Conservation (phyloP, 352 stramenopile species). For the Phytophthora sp. region DNA sequence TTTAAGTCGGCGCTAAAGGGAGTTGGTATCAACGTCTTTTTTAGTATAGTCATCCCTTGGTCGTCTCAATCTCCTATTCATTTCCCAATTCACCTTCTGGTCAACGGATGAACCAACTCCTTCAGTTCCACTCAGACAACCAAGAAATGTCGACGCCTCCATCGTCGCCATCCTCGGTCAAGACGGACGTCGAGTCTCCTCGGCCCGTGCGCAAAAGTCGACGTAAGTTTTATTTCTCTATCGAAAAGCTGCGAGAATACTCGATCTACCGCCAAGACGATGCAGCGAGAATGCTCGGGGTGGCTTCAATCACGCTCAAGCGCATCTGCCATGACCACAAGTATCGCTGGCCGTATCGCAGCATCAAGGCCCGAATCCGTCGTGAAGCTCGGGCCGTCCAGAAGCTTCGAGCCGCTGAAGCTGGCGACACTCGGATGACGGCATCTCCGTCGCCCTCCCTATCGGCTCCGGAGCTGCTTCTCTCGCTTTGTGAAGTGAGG, state of each 20-base stretch:
- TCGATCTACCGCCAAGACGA: constrained; percentile 59
- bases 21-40: constrained; percentile 9
- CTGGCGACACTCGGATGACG: neutral
- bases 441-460: neutral
- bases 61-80: constrained; percentile 26
- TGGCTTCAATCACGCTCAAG: constrained; percentile 72
- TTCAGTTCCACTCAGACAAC: neutral
- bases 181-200: constrained; percentile 9
- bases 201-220: constrained; percentile 41
- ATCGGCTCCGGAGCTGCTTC: constrained; percentile 17
- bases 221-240: constrained; percentile 51
- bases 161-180: neutral
- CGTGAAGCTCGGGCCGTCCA: constrained; percentile 26
- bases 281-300: constrained; percentile 45
- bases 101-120: constrained; percentile 13
- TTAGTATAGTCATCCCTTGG: too few species aligned
- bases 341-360: constrained; percentile 61
- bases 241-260: constrained; percentile 45
- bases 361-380: constrained; percentile 44
- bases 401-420: neutral
- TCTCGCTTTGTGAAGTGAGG: constrained; percentile 14
- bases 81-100: constrained; percentile 29
- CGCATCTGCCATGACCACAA: constrained; percentile 54
- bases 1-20: constrained; percentile 10
- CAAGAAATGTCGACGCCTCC: neutral